Conservation (phyloP, 1,284 basidiomycete genomes). For the Irpex rosettiformis region DNA sequence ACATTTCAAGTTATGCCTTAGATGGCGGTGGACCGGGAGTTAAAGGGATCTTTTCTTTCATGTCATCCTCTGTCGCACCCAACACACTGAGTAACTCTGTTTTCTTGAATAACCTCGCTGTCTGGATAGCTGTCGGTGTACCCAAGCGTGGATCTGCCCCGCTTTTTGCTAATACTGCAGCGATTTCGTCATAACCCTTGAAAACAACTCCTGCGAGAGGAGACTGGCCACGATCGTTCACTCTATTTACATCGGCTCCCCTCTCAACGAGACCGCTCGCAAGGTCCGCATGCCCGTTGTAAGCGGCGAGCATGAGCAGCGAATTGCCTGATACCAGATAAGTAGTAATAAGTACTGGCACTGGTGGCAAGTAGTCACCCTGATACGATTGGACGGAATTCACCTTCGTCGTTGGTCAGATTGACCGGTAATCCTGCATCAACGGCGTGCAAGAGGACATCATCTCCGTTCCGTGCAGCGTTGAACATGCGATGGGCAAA, state of each 20-base stretch:
- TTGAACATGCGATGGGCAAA: conserved; percentile 79
- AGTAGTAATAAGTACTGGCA: neutral
- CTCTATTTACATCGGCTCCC: conserved; percentile 65
- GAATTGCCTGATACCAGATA: conserved; percentile 54
- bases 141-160: conserved; percentile 72
- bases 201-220: conserved; percentile 83
- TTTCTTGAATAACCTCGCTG: conserved; percentile 64
- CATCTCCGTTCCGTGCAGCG: conserved; percentile 63
- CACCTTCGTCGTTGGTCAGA: conserved; percentile 73
- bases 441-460: conserved; percentile 55
- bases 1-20: neutral
- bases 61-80: conserved; percentile 52
- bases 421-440: conserved; percentile 75
- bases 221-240: conserved; percentile 79
- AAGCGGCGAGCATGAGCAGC: conserved; percentile 80
- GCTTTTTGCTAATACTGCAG: conserved; percentile 52
- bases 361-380: neutral
- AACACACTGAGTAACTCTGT: conserved; percentile 50
- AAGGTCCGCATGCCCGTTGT: conserved; percentile 67
- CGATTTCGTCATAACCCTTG: conserved; percentile 65
- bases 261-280: conserved; percentile 49
- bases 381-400: conserved; percentile 7
- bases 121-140: conserved; percentile 70
- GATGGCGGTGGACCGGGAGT: conserved; percentile 19
- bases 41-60: conserved; percentile 26